Percentiles rank a stretch among this genome's conserved stretches.
These are phyloP conservation scores for Ceratocystis huliohia DNA, from an alignment of 2,329 filamentous ascomycete genomes.

Conservation along the genomic window DNA sequence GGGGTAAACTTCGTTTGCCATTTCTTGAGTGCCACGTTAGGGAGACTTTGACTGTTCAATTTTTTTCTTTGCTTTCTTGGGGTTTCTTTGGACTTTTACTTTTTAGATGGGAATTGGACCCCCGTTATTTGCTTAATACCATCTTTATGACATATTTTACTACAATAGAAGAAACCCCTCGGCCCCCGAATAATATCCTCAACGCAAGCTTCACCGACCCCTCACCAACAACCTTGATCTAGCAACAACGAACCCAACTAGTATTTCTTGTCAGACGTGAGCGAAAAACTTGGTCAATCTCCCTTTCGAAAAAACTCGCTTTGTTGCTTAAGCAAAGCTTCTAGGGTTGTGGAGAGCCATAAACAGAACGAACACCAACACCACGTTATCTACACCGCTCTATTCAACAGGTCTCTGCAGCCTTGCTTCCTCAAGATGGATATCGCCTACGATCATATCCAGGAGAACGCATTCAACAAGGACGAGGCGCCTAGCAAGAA, in stretches of 20 bases:
- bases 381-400: background rate
- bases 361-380: background rate
- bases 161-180: background rate
- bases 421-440: slow-evolving; percentile 51
- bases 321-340: background rate
- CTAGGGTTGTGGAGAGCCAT: background rate
- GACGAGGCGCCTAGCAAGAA: slow-evolving; percentile 31
- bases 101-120: background rate
- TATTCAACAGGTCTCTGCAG: background rate
- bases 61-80: background rate
- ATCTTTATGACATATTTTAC: background rate
- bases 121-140: background rate
- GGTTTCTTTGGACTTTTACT: background rate
- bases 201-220: background rate
- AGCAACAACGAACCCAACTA: background rate
- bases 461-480: slow-evolving; percentile 62
- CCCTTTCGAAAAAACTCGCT: background rate
- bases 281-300: background rate
- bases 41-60: background rate
- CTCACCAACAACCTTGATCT: background rate
- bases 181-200: background rate
- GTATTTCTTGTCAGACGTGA: background rate
- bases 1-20: slow-evolving; percentile 4
- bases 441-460: slow-evolving; percentile 92
- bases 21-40: background rate